Evolutionary conservation across 805 yeast genomes (phyloP).

Genomic region (Hanseniaspora jakobsenii): DNA sequence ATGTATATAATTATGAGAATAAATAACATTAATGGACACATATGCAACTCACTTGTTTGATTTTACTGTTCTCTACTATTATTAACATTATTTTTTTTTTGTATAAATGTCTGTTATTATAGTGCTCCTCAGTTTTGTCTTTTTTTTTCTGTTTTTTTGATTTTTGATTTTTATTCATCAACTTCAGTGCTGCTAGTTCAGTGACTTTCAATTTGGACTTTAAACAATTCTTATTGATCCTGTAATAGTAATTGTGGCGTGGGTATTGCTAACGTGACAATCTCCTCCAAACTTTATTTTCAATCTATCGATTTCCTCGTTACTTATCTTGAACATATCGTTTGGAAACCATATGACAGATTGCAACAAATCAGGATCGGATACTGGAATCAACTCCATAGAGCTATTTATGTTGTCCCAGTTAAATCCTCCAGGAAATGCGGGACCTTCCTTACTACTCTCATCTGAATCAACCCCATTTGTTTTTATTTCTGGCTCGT

Average conservation of each 20-base stretch:
- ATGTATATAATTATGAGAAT: too few relatives aligned
- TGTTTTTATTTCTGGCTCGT: neutral
- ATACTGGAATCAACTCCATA: conserved; percentile 14
- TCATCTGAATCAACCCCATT: neutral
- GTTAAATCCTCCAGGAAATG: neutral
- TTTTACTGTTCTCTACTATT: too few relatives aligned
- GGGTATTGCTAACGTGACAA: conserved; percentile 16
- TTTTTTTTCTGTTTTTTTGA: neutral
- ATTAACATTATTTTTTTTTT: conserved; percentile 2
- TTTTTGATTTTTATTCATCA: too few relatives aligned
- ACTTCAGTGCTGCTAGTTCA: too few relatives aligned
- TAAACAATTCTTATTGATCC: conserved; percentile 19
- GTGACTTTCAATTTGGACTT: too few relatives aligned
- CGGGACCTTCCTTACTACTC: neutral
- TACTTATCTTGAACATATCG: conserved; percentile 31
- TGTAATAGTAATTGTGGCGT: conserved; percentile 14
- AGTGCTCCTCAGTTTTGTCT: too few relatives aligned
- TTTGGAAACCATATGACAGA: conserved; percentile 35
- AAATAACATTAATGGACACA: too few relatives aligned
- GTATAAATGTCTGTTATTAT: neutral
- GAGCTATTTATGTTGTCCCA: conserved; percentile 9
- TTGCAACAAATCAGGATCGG: conserved; percentile 15
- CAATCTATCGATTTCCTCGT: conserved; percentile 19
- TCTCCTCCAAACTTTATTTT: conserved; percentile 17
- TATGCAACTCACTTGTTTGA: too few relatives aligned